Evolutionary conservation across 768 basidiomycete genomes (phyloP), one percentile per base, ranked within the genome.

Genomic region (Hysterangium stoloniferum): DNA sequence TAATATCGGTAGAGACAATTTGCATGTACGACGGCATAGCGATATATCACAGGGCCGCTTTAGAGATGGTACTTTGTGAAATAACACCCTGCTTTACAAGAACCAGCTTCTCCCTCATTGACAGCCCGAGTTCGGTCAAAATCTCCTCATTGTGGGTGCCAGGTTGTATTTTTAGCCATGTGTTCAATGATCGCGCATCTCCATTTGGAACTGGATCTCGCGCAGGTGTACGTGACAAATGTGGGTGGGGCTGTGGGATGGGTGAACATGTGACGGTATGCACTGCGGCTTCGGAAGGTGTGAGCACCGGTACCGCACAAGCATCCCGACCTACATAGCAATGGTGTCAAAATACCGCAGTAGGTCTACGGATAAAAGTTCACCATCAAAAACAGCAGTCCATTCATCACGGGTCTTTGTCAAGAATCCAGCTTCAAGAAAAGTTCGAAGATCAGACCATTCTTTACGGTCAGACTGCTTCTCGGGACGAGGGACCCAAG

Each of bases 271-370:
- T 58, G 12, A 68, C 57, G 50, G 72, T 65, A 22, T 74, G 61
- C 28, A 61, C 64, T 1, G 70, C 73, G 4, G 82, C 84, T 70
- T 89, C 86, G 20, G 65, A 58, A 0, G 82, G 74, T 4, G 77
- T 71, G 24, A 88, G 69, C 27, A 89, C 81, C 0, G 86, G 86
- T 12, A 84, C 65, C 7, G 74, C 74, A 59, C 86, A 89, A 6
- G 84, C 80, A 52, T 89, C 86, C 11, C 76, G 82, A 25, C 73
- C 86, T 88, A 58, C 17, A 36, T 27, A 51, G 37, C 40, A 19
- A 2, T 7, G 49, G 49, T n/a, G n/a, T n/a, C n/a, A n/a, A n/a
- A n/a, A n/a, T n/a, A n/a, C n/a, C n/a, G n/a, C n/a, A n/a, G n/a
- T n/a, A n/a, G n/a, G n/a, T n/a, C n/a, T n/a, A n/a, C n/a, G n/a